Evolutionary conservation across 352 stramenopile species (phyloP), one percentile per base, ranked within the genome.

Genomic region (Globisporangium solare): DNA sequence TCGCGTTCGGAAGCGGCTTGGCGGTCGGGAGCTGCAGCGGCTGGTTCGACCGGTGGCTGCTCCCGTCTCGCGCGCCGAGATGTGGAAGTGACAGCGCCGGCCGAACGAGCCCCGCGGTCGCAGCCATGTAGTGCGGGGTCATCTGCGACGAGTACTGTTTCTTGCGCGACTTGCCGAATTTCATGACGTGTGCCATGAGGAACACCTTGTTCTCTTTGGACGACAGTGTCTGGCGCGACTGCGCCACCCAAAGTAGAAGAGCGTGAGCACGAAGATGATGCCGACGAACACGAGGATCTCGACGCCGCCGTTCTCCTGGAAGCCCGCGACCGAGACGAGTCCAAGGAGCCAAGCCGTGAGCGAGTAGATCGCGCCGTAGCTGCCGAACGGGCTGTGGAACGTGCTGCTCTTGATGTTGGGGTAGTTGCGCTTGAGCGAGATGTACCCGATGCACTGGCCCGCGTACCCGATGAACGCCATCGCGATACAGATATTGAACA

Each of bases 401-500:
- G 55, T 58, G n/a, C 51, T 61, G 47, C 63, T 68, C 31, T 57
- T 60, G 47, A 74, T 64, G 40, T 66, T 67, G 2, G 51, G 47
- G 55, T 69, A 74, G 45, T 64, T 66, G 41, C 40, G 35, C 41
- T 70, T 70, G 11, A 74, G 54, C n/a, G 58, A 56, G 31, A 76
- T 56, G 53, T 71, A 76, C 21, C 66, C 66, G 21, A 71, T 22
- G 47, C 66, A 74, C 48, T 75, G 69, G 10, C 57, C 61, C 6
- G 49, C 24, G 54, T 77, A 77, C 0, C 58, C 51, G 22, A 68
- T 52, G 45, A 72, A 74, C 14, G 58, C 69, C 31, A 62, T 60
- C 1, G 61, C 43, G 39, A 74, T 67, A 52, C 66, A 77, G 15
- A 65, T 53, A 47, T 67, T 73, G 58, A 68, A 77, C 20, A 77